phyloP scores from a whole-genome alignment of 768 basidiomycete genomes.

The Rhizopogon vinicolor region DNA sequence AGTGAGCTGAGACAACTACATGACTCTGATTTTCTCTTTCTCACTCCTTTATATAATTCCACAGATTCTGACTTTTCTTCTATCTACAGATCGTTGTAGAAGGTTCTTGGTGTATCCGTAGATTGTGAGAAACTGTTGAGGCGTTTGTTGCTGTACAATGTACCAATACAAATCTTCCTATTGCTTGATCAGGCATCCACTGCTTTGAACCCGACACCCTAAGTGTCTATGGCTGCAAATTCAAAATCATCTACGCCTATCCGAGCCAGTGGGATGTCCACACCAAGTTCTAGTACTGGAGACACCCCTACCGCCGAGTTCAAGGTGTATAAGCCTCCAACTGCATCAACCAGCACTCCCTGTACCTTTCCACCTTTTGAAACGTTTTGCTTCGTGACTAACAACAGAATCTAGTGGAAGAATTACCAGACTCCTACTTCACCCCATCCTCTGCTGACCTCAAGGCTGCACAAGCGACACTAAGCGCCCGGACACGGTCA shows the following conservation, averaged over 20 bases:
- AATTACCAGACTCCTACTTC: conserved; percentile 72
- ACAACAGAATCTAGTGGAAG: conserved; percentile 27
- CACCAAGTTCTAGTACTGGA: not conserved
- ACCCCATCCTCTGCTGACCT: conserved; percentile 68
- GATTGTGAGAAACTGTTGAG: conserved; percentile 1
- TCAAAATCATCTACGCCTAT: not conserved
- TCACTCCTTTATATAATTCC: not conserved
- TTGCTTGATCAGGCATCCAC: conserved; percentile 11
- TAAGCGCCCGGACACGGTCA: conserved; percentile 56
- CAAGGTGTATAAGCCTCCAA: conserved; percentile 47
- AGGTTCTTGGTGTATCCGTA: not conserved
- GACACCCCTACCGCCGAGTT: conserved; percentile 16
- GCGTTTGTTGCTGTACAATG: conserved; percentile 2
- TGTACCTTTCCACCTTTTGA: conserved; percentile 26
- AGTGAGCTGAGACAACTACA: conserved; percentile 66
- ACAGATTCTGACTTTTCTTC: not conserved
- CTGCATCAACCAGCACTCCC: conserved; percentile 18
- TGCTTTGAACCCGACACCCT: conserved; percentile 9
- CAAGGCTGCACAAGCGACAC: conserved; percentile 57
- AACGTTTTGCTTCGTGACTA: conserved; percentile 4
- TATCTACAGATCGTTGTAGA: not conserved
- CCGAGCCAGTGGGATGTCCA: not conserved
- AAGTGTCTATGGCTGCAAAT: conserved; percentile 21
- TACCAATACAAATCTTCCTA: conserved; percentile 7
- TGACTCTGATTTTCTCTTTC: conserved; percentile 38